Conservation (phyloP, 2,329 filamentous ascomycete genomes). For the Paecilomyces sp. region DNA sequence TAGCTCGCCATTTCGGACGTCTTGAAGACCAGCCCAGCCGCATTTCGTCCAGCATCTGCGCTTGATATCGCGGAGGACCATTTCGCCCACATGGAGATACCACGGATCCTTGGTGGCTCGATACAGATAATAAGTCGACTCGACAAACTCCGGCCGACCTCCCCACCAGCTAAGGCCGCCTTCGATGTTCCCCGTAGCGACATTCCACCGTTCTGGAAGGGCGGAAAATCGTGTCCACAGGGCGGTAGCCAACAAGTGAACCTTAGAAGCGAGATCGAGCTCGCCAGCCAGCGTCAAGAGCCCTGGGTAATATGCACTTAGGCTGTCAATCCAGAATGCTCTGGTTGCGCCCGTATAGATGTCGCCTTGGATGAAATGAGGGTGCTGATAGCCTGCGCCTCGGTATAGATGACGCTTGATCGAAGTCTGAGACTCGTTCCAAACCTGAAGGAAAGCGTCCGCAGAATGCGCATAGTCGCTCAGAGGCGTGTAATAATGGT, state of each 20-base stretch:
- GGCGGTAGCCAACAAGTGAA: constrained; percentile 83
- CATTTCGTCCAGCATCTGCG: constrained; percentile 83
- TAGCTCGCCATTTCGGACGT: constrained; percentile 74
- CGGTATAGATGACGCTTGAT: constrained; percentile 91
- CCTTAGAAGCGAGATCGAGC: constrained; percentile 81
- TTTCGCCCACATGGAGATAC: constrained; percentile 94
- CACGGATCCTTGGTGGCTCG: constrained; percentile 88
- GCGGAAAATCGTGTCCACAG: constrained; percentile 94
- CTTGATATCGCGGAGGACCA: constrained; percentile 84
- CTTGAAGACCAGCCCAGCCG: constrained; percentile 85
- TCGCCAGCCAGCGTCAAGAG: constrained; percentile 80
- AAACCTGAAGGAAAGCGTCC: constrained; percentile 71
- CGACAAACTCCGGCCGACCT: constrained; percentile 90
- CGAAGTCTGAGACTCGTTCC: constrained; percentile 77
- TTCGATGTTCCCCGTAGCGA: constrained; percentile 75
- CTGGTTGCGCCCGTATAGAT: constrained; percentile 79
- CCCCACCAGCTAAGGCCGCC: constrained; percentile 90
- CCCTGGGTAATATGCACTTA: constrained; percentile 92
- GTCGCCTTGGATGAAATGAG: constrained; percentile 89
- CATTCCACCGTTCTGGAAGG: constrained; percentile 88
- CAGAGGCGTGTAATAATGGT: constrained; percentile 58
- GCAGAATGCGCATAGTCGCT: constrained; percentile 61
- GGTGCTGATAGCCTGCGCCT: constrained; percentile 65
- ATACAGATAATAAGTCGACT: constrained; percentile 95
- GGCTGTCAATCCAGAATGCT: constrained; percentile 91